A percentile compares a stretch with the other conserved stretches of the same genome.
phyloP scores from a whole-genome alignment of 768 basidiomycete species.

The Goffeauzyma gilvescens region DNA sequence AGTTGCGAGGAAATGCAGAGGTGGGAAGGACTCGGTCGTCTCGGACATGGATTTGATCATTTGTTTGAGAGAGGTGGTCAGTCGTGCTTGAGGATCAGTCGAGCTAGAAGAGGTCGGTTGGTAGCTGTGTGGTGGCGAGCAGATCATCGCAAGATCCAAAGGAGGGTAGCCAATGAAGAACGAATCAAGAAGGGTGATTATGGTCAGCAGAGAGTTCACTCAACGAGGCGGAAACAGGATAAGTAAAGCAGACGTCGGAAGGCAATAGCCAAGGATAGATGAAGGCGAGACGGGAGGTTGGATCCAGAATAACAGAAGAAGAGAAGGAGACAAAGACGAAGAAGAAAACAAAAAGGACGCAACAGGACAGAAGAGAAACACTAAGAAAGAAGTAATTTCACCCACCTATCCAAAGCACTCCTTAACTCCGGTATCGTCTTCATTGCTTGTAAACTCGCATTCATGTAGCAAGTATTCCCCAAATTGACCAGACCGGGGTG shows the following conservation, averaged over 20 bases:
- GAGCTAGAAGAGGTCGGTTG: background rate
- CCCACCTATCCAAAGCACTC: slow-evolving; percentile 45
- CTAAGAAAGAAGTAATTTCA: slow-evolving; percentile 7
- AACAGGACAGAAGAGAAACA: slow-evolving; percentile 1
- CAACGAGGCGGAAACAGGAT: no score
- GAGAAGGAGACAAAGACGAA: no score
- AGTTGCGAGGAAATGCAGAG: slow-evolving; percentile 43
- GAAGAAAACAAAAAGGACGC: background rate
- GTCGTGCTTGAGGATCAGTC: slow-evolving; percentile 8
- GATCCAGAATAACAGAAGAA: background rate
- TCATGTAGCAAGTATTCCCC: slow-evolving; percentile 97
- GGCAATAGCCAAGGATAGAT: background rate
- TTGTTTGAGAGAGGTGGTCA: slow-evolving; percentile 12
- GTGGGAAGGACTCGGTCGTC: slow-evolving; percentile 59
- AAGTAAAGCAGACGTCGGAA: no score
- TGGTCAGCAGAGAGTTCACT: no score
- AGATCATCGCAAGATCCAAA: no score
- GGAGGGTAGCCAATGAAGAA: no score
- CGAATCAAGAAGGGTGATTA: no score
- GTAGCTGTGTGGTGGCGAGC: no score
- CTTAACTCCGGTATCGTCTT: slow-evolving; percentile 80
- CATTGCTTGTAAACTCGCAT: slow-evolving; percentile 81
- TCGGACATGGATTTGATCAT: slow-evolving; percentile 18
- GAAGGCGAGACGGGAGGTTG: background rate
- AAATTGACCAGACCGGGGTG: slow-evolving; percentile 35